These are phyloP conservation scores for Kokia cookei DNA, from an alignment of 441 rosid species.

Conservation along the genomic window DNA sequence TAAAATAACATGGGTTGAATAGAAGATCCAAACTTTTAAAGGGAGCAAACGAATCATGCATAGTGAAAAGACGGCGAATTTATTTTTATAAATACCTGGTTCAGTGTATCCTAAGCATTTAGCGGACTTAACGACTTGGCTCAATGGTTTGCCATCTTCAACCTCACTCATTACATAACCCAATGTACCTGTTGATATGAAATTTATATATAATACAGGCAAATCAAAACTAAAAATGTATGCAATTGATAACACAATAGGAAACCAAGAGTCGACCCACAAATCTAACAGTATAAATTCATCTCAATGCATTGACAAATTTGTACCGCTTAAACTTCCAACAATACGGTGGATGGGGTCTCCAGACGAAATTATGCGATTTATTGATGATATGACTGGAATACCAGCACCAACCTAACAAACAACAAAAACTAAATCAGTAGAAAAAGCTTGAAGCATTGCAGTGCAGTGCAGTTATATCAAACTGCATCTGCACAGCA, in stretches of 20 bases:
- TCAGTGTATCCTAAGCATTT: conserved; percentile 86
- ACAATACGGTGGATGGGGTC: conserved; percentile 58
- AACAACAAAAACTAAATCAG: conserved; percentile 12
- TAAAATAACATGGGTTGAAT: too few species aligned
- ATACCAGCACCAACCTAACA: conserved; percentile 94
- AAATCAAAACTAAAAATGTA: background rate
- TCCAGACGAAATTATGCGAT: conserved; percentile 80
- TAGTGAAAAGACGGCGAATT: conserved; percentile 7
- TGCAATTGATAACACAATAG: background rate
- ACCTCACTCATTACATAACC: conserved; percentile 97
- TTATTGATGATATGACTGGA: conserved; percentile 81
- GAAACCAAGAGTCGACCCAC: conserved; percentile 1
- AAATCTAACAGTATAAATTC: background rate
- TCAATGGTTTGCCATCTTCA: conserved; percentile 82
- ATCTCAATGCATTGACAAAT: conserved; percentile 7
- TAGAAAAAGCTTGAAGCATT: conserved; percentile 1
- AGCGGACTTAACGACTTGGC: conserved; percentile 84
- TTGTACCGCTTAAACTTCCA: conserved; percentile 87
- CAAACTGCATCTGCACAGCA: background rate
- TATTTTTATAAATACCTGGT: conserved; percentile 54
- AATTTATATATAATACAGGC: background rate
- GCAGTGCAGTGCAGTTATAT: background rate
- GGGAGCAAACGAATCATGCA: background rate
- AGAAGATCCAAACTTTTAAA: too few species aligned
- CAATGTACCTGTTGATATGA: conserved; percentile 57